A percentile compares a stretch with the other conserved stretches of the same genome.
Evolutionary conservation across 768 basidiomycete genomes (phyloP).

Genomic region (Psilocybe cubensis): DNA sequence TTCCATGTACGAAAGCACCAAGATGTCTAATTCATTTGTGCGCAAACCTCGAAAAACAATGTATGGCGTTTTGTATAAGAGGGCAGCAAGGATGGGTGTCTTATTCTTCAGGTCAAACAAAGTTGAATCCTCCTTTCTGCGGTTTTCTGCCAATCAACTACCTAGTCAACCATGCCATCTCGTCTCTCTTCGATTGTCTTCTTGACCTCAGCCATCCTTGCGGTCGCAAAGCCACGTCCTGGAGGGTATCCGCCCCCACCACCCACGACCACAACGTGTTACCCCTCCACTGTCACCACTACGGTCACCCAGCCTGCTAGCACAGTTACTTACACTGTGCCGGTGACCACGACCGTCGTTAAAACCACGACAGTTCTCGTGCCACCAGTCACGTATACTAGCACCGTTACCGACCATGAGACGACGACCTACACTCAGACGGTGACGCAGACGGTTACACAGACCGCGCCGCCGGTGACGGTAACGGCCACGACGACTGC

Average conservation of each 20-base stretch:
- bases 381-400: conserved; percentile 13
- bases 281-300: conserved; percentile 15
- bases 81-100: not conserved
- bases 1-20: too few relatives aligned
- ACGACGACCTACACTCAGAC: conserved; percentile 15
- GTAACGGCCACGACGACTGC: conserved; percentile 10
- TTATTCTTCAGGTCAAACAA: conserved; percentile 24
- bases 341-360: conserved; percentile 8
- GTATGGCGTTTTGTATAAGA: not conserved
- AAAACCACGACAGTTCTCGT: not conserved
- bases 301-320: conserved; percentile 18
- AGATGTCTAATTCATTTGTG: not conserved
- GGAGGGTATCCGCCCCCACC: conserved; percentile 2
- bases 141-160: conserved; percentile 7
- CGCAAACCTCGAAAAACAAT: not conserved
- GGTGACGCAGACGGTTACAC: conserved; percentile 4
- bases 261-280: conserved; percentile 11
- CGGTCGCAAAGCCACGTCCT: conserved; percentile 26
- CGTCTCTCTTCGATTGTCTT: conserved; percentile 26
- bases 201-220: conserved; percentile 28
- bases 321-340: not conserved
- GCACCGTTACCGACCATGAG: not conserved
- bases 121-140: conserved; percentile 9
- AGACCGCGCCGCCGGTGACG: not conserved
- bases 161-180: conserved; percentile 27